These are phyloP conservation scores for Trifolium pratense DNA, from an alignment of 306 rosid genomes.

Conservation along the genomic window DNA sequence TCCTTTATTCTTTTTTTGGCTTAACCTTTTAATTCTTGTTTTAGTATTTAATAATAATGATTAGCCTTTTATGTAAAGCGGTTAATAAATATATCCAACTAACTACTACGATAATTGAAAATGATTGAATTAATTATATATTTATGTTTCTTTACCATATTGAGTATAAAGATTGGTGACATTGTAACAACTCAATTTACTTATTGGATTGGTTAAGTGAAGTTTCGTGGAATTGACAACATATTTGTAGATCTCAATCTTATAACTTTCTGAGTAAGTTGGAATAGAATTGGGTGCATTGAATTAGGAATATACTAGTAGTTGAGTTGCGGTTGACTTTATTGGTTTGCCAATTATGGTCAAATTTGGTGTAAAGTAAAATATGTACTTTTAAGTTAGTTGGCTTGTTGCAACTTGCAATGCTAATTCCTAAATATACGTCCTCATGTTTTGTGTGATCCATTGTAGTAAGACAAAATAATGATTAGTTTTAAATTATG, in stretches of 20 bases:
- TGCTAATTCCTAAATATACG: background rate
- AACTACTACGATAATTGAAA: background rate
- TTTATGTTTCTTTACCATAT: background rate
- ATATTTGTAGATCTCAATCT: background rate
- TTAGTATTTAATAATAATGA: background rate
- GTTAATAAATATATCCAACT: background rate
- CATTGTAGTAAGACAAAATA: background rate
- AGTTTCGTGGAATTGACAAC: background rate
- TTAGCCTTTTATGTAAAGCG: background rate
- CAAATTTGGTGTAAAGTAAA: background rate
- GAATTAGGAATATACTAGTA: background rate
- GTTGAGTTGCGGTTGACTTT: conserved; percentile 1
- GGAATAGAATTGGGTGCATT: conserved; percentile 2
- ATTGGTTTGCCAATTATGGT: background rate
- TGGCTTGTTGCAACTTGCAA: background rate
- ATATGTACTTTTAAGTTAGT: background rate
- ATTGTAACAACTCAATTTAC: background rate
- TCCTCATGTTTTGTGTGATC: background rate
- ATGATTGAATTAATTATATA: background rate
- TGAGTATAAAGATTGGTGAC: background rate
- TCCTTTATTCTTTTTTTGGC: background rate
- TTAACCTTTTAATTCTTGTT: background rate
- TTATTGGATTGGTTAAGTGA: conserved; percentile 5
- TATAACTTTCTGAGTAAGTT: background rate
- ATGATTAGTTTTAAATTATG: background rate